Conservation (phyloP, 176 grass and related monocot species). For the Carex littledalei region DNA sequence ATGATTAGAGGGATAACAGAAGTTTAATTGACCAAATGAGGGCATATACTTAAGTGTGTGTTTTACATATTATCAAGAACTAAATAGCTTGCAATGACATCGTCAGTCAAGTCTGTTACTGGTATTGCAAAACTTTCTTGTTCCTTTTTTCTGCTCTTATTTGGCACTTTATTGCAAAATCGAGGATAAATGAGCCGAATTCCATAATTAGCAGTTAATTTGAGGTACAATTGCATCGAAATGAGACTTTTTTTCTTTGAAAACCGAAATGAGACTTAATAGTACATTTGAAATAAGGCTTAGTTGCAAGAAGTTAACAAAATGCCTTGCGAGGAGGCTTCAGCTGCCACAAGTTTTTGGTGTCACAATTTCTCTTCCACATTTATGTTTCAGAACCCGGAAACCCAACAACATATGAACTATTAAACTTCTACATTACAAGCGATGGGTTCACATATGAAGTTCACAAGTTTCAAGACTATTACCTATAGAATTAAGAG, state of each 20-base stretch:
- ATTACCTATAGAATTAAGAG: neutral
- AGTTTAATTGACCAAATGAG: neutral
- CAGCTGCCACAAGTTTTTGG: neutral
- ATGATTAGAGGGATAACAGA: neutral
- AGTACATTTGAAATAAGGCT: neutral
- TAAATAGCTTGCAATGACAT: neutral
- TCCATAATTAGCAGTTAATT: neutral
- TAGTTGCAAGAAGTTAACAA: neutral
- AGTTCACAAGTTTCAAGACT: neutral
- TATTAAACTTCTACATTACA: neutral
- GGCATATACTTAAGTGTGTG: neutral
- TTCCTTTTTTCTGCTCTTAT: neutral
- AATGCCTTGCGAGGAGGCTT: neutral
- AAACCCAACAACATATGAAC: neutral
- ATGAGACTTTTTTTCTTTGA: neutral
- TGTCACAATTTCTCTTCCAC: neutral
- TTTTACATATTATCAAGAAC: neutral
- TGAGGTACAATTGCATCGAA: neutral
- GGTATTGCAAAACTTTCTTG: neutral
- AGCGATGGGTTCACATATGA: neutral
- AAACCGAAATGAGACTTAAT: neutral
- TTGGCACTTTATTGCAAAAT: neutral
- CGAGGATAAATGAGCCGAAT: neutral
- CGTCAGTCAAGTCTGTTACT: neutral
- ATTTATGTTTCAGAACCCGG: neutral